Evolutionary conservation across 257 asterid genomes (phyloP).

Genomic region (Mitragyna speciosa): DNA sequence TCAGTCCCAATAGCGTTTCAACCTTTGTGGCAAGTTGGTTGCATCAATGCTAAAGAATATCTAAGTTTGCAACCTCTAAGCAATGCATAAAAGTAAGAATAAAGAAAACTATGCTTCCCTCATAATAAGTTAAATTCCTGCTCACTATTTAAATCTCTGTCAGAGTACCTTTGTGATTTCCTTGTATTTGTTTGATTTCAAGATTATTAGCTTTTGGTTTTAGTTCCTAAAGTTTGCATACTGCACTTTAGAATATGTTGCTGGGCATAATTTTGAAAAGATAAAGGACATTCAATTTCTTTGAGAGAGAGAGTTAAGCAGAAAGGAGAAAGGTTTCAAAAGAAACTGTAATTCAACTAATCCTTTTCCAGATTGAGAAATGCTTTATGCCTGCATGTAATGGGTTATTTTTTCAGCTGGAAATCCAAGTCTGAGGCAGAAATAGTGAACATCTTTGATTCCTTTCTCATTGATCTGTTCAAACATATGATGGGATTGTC

Average conservation of each 20-base stretch:
- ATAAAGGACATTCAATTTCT: background rate
- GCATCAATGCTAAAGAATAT: background rate
- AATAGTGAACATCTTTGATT: background rate
- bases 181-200: too few species aligned
- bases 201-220: background rate
- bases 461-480: background rate
- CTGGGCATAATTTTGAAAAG: background rate
- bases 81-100: background rate
- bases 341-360: background rate
- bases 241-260: background rate
- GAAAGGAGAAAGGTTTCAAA: background rate
- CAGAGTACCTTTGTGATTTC: background rate
- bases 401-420: background rate
- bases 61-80: too few species aligned
- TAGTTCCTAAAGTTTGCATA: background rate
- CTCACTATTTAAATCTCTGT: background rate
- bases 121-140: background rate
- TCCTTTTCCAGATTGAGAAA: background rate
- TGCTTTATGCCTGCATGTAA: background rate
- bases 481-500: background rate
- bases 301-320: background rate
- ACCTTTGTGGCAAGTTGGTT: background rate
- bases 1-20: background rate
- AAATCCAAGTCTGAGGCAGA: background rate
- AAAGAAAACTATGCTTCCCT: background rate